Evolutionary conservation across 805 yeast species (phyloP), one percentile per base, ranked within the genome.

Genomic region (Teunomyces panamensis): DNA sequence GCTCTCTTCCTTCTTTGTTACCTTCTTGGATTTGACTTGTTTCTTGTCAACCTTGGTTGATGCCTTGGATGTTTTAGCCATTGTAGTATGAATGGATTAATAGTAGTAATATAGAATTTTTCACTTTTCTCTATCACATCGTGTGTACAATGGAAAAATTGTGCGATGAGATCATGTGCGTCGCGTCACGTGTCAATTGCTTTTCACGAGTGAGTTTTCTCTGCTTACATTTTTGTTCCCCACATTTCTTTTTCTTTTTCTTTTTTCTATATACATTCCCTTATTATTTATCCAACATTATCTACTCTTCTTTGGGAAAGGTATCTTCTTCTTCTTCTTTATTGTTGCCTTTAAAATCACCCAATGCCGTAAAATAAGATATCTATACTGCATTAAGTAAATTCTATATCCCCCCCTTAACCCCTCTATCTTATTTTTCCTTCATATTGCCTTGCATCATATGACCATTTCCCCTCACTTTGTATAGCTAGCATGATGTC

Each of bases 41-140:
- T 63, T 65, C 57, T 63, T 65, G 45, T 46, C 51, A 42, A 52
- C 61, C 57, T 63, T 64, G 41, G 62, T 46, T 35, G 67, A 46
- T 47, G 63, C 64, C 44, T 61, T 57, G 36, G 68, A 55, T 51
- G 73, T 55, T 58, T 71, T 72, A 54, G 73, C 77, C 77, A 72
- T 72, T 57, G 37, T 67, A 43, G 43, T 24, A 17, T 13, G n/a
- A n/a, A 14, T 13, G 30, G 32, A 9, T 16, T 28, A 16, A 20
- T 11, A 17, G 27, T 28, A 42, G 42, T 20, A 39, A 14, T 11
- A 17, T 10, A 8, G 5, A 42, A 30, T 42, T 42, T 42, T 42
- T 42, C 44, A 42, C 41, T 37, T 37, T 37, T 37, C 39, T 16
- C 39, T 26, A 24, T 37, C 27, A 24, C 17, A 26, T 37, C 26